Evolutionary conservation across 495 filamentous ascomycete species (phyloP).

Genomic region (Astrothelium subdiscretum): DNA sequence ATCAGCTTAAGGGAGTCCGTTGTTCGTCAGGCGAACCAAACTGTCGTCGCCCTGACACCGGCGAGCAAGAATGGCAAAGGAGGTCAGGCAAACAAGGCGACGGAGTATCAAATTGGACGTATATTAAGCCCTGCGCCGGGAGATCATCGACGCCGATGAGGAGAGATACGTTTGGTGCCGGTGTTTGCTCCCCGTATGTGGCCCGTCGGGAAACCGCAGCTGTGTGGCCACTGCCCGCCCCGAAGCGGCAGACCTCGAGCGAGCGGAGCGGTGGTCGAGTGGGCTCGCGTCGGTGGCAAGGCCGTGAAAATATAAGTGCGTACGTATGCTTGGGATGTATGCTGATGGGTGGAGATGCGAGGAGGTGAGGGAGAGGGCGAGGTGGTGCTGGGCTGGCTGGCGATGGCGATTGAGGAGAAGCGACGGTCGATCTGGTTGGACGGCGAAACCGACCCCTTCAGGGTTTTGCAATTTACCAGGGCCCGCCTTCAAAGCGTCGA

Average conservation of each 20-base stretch:
- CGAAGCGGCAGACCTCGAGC: background rate
- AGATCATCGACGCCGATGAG: background rate
- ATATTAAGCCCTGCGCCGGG: background rate
- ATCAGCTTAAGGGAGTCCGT: background rate
- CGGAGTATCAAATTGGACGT: background rate
- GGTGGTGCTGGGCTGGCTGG: background rate
- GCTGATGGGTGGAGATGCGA: background rate
- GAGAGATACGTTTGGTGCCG: background rate
- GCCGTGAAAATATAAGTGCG: background rate
- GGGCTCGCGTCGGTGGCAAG: background rate
- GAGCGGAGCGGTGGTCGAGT: background rate
- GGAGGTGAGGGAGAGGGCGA: background rate
- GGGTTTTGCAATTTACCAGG: conserved; percentile 1
- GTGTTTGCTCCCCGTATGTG: background rate
- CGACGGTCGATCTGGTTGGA: conserved; percentile 1
- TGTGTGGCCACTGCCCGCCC: background rate
- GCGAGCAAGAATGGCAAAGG: background rate
- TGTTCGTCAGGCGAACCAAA: background rate
- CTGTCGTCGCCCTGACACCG: background rate
- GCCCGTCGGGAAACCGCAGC: background rate
- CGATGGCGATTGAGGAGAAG: conserved; percentile 1
- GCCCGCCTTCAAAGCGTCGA: background rate
- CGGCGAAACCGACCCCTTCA: background rate
- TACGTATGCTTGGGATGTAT: conserved; percentile 1
- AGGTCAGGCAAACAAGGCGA: background rate